These are phyloP conservation scores for Glaciozyma martinii DNA, from an alignment of 768 basidiomycete genomes.

Conservation along the genomic window DNA sequence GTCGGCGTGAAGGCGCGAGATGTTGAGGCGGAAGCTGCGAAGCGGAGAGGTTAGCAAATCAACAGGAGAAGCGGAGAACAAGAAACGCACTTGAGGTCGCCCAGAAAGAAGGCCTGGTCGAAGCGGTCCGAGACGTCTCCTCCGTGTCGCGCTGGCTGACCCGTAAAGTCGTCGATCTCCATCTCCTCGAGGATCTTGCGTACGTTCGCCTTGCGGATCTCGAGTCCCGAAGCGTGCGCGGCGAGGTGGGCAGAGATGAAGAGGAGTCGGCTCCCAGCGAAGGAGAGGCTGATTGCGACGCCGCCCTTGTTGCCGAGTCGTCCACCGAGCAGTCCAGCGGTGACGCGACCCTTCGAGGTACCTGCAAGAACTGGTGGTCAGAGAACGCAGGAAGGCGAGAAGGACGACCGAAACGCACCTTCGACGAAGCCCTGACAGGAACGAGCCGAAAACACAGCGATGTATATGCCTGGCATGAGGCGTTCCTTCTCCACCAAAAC, in stretches of 20 bases:
- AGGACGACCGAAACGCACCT: conserved; percentile 31
- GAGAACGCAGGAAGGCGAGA: background rate
- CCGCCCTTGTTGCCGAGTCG: conserved; percentile 83
- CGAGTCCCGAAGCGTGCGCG: conserved; percentile 49
- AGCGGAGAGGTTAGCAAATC: background rate
- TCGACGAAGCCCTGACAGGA: conserved; percentile 40
- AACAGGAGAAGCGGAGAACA: background rate
- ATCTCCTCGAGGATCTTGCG: conserved; percentile 85
- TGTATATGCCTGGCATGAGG: conserved; percentile 63
- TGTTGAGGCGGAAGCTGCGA: conserved; percentile 77
- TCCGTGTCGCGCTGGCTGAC: background rate
- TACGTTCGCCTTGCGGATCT: conserved; percentile 74
- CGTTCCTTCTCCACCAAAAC: conserved; percentile 77
- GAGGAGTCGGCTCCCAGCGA: conserved; percentile 70
- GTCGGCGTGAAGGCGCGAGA: conserved; percentile 84
- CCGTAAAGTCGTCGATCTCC: conserved; percentile 65
- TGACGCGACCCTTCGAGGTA: conserved; percentile 69
- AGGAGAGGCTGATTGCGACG: conserved; percentile 77
- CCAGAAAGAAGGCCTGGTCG: conserved; percentile 79
- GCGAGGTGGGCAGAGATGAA: conserved; percentile 89
- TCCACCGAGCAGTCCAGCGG: conserved; percentile 81
- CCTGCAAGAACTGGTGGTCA: conserved; percentile 43
- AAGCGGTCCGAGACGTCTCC: conserved; percentile 66
- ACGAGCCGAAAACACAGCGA: conserved; percentile 40
- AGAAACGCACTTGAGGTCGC: conserved; percentile 49